These are phyloP conservation scores for Beverwykella pulmonaria DNA, from an alignment of 495 filamentous ascomycete species.

Conservation along the genomic window DNA sequence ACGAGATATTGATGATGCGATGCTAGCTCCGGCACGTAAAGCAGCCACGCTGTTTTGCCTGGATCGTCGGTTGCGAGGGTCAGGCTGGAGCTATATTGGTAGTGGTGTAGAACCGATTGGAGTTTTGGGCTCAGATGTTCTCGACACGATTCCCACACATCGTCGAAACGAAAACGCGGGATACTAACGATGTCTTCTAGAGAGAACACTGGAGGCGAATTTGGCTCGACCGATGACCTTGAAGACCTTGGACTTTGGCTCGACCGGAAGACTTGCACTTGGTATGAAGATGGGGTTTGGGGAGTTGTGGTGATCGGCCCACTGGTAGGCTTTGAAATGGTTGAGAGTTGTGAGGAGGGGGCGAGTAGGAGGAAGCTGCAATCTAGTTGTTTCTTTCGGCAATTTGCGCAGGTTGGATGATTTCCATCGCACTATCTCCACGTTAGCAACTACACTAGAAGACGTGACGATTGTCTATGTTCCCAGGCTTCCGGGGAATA, in stretches of 20 bases:
- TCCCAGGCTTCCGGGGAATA: not conserved
- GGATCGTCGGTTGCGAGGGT: conserved; percentile 24
- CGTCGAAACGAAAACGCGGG: conserved; percentile 5
- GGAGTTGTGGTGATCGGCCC: not conserved
- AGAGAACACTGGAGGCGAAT: not conserved
- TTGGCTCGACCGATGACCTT: not conserved
- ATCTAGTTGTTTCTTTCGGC: conserved; percentile 12
- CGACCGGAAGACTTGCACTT: not conserved
- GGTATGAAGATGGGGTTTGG: not conserved
- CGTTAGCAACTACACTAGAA: not conserved
- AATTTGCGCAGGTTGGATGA: conserved; percentile 12
- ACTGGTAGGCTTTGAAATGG: not conserved
- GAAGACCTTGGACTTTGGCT: not conserved
- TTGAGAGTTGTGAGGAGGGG: not conserved
- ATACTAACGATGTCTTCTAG: not conserved
- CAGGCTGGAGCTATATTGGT: conserved; percentile 19
- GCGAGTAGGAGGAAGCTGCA: conserved; percentile 22
- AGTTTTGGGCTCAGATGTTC: not conserved
- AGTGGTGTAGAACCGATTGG: conserved; percentile 24
- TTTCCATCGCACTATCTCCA: conserved; percentile 18
- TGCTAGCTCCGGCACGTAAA: conserved; percentile 29
- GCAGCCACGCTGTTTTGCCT: conserved; percentile 28
- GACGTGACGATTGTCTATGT: too few relatives aligned
- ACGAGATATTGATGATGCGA: conserved; percentile 23
- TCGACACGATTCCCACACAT: conserved; percentile 19